Evolutionary conservation across 2,329 filamentous ascomycete species (phyloP).

Genomic region (Colletotrichum tabaci): DNA sequence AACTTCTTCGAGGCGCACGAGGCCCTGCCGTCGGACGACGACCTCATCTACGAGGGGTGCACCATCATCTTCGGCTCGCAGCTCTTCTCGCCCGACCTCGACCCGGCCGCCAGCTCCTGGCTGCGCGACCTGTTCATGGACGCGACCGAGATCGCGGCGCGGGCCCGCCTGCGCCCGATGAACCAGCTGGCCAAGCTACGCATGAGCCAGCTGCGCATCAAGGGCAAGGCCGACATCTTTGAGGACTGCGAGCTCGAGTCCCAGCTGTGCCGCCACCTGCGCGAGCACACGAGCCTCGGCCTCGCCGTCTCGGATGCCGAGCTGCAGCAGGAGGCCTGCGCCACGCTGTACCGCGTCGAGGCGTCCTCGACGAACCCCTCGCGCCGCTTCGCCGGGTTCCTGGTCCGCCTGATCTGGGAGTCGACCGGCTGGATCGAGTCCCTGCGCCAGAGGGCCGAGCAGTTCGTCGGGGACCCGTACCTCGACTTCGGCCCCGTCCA

Average conservation of each 20-base stretch:
- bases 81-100: constrained; percentile 25
- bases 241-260: constrained; percentile 49
- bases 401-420: constrained; percentile 22
- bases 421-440: constrained; percentile 30
- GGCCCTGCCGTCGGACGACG: constrained; percentile 42
- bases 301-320: constrained; percentile 37
- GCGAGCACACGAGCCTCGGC: constrained; percentile 24
- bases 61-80: constrained; percentile 49
- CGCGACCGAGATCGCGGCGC: constrained; percentile 24
- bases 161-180: constrained; percentile 46
- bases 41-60: constrained; percentile 47
- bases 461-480: neutral
- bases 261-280: constrained; percentile 31
- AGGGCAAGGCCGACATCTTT: constrained; percentile 48
- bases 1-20: constrained; percentile 45
- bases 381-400: constrained; percentile 26
- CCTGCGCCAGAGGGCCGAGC: constrained; percentile 16
- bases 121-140: constrained; percentile 47
- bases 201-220: constrained; percentile 46
- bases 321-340: constrained; percentile 43
- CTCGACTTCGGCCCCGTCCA: neutral
- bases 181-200: constrained; percentile 44
- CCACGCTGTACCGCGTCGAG: constrained; percentile 37
- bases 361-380: constrained; percentile 34
- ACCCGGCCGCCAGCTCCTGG: constrained; percentile 44